Evolutionary conservation across 1,139 yeast genomes (phyloP).

Genomic region (Debaryomyces coudertii): DNA sequence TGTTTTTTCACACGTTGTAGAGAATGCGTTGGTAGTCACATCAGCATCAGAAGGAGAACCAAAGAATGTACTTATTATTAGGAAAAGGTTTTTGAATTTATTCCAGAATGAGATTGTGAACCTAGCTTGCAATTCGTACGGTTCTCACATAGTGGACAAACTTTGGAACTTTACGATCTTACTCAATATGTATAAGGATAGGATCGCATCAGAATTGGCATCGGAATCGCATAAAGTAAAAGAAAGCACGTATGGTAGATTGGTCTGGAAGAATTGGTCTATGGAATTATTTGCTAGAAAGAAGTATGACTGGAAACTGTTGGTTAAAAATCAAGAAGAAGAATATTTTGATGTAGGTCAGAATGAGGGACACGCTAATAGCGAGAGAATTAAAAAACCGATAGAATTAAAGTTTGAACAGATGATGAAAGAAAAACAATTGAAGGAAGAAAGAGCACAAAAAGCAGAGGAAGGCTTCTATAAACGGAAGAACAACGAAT

Average conservation of each 20-base stretch:
- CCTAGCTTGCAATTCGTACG: slow-evolving; percentile 84
- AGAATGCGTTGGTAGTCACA: slow-evolving; percentile 51
- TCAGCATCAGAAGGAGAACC: slow-evolving; percentile 43
- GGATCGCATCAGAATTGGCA: slow-evolving; percentile 71
- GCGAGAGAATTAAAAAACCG: slow-evolving; percentile 37
- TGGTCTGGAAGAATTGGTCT: slow-evolving; percentile 95
- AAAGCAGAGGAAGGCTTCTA: slow-evolving; percentile 16
- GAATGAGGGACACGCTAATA: slow-evolving; percentile 19
- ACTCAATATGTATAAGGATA: slow-evolving; percentile 83
- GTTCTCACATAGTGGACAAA: slow-evolving; percentile 87
- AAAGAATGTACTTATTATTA: slow-evolving; percentile 52
- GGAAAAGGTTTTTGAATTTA: slow-evolving; percentile 71
- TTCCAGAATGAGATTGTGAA: slow-evolving; percentile 57
- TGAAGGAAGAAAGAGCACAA: slow-evolving; percentile 30
- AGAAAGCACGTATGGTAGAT: slow-evolving; percentile 82
- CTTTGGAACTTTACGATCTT: slow-evolving; percentile 79
- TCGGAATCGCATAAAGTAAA: slow-evolving; percentile 71
- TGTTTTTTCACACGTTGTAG: slow-evolving; percentile 85
- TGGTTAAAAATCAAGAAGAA: slow-evolving; percentile 71
- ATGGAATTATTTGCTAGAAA: slow-evolving; percentile 77
- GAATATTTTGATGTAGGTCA: slow-evolving; percentile 38
- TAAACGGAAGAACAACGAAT: slow-evolving; percentile 26
- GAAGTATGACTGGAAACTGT: slow-evolving; percentile 79
- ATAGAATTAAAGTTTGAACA: slow-evolving; percentile 50
- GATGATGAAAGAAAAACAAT: slow-evolving; percentile 33